These are phyloP conservation scores for Cladosporium oxysporum DNA, from an alignment of 2,329 filamentous ascomycete genomes.

Conservation along the genomic window DNA sequence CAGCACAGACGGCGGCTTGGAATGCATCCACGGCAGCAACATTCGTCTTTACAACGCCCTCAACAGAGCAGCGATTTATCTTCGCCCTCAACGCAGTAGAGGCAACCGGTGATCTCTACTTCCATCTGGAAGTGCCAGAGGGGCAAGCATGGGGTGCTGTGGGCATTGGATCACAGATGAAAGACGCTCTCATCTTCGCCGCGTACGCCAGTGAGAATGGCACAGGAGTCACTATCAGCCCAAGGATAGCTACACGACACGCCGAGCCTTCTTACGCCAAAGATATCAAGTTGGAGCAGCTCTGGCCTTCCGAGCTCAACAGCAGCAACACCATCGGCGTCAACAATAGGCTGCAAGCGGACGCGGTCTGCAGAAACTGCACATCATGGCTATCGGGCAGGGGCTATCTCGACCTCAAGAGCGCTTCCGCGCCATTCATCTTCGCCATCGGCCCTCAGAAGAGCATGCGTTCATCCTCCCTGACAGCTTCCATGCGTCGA, in stretches of 20 bases:
- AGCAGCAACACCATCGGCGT: conserved; percentile 24
- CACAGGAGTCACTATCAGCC: conserved; percentile 41
- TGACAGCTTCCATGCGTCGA: conserved; percentile 35
- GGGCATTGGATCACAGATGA: conserved; percentile 46
- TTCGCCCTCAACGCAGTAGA: conserved; percentile 28
- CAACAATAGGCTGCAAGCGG: conserved; percentile 28
- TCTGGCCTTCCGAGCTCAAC: conserved; percentile 23
- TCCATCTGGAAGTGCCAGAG: conserved; percentile 32
- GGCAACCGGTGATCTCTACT: conserved; percentile 25
- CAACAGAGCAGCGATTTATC: conserved; percentile 22
- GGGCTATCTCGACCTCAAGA: conserved; percentile 31
- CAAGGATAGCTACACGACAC: conserved; percentile 38
- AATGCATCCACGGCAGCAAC: neutral
- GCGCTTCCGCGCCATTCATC: conserved; percentile 39
- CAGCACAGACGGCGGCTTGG: neutral
- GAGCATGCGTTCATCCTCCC: conserved; percentile 33
- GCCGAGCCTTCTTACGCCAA: conserved; percentile 39
- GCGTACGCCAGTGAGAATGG: conserved; percentile 41
- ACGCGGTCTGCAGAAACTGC: conserved; percentile 42
- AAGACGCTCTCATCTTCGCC: conserved; percentile 45
- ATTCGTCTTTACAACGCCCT: conserved; percentile 24
- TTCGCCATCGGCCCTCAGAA: conserved; percentile 42
- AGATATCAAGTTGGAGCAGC: conserved; percentile 31
- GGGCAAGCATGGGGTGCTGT: conserved; percentile 47
- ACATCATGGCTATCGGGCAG: conserved; percentile 28